Conservation (phyloP, 495 filamentous ascomycete genomes). For the Penicillium angulare region DNA sequence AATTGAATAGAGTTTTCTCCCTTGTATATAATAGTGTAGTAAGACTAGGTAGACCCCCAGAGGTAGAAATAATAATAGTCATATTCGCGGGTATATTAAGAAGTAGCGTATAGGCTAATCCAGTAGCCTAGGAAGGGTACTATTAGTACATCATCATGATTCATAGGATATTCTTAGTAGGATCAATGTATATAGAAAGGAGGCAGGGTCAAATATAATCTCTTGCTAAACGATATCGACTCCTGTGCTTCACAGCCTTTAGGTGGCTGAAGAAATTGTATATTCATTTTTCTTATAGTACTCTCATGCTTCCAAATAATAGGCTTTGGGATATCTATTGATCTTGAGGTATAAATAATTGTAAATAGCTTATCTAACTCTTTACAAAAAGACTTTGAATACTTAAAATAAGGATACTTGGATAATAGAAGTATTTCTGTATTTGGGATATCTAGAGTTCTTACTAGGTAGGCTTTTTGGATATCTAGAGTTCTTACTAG, state of each 20-base stretch:
- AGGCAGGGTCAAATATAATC: conserved; percentile 31
- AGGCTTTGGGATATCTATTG: conserved; percentile 40
- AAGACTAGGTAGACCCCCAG: conserved; percentile 29
- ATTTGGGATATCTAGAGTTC: conserved; percentile 20
- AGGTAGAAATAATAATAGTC: conserved; percentile 27
- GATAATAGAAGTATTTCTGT: conserved; percentile 23
- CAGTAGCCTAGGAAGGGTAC: conserved; percentile 24
- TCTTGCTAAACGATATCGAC: conserved; percentile 21
- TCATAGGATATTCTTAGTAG: not conserved
- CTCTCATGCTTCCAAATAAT: conserved; percentile 30
- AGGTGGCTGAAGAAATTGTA: conserved; percentile 14
- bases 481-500: conserved; percentile 13
- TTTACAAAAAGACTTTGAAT: conserved; percentile 21
- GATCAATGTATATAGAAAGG: conserved; percentile 34
- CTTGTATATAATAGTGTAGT: conserved; percentile 29
- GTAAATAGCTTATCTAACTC: conserved; percentile 24
- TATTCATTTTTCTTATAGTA: conserved; percentile 12
- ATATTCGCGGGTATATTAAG: conserved; percentile 26
- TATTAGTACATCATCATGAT: not conserved
- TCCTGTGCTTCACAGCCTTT: conserved; percentile 23
- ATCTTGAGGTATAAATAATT: conserved; percentile 39
- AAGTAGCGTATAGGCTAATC: conserved; percentile 21
- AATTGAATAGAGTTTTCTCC: conserved; percentile 29
- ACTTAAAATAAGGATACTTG: conserved; percentile 24
- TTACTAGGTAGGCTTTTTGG: conserved; percentile 16